phyloP scores from a whole-genome alignment of 768 basidiomycete species.

The Boletus huronensis region DNA sequence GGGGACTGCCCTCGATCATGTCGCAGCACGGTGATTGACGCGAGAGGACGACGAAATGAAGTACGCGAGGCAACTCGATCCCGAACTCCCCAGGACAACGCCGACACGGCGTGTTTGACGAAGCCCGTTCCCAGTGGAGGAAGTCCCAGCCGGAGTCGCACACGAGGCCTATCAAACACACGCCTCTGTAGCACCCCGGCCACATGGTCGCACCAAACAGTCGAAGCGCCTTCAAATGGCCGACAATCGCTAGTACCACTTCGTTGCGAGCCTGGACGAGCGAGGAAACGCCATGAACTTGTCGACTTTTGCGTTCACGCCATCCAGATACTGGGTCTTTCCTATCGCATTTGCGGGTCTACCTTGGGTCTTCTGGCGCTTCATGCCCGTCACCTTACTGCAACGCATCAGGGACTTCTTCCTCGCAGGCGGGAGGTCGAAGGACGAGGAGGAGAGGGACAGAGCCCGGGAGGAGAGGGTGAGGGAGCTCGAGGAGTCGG shows the following conservation, averaged over 20 bases:
- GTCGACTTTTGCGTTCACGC: conserved; percentile 25
- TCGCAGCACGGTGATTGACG: conserved; percentile 18
- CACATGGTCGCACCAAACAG: conserved; percentile 29
- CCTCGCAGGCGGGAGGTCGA: conserved; percentile 5
- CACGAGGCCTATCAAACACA: conserved; percentile 23
- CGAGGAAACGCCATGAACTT: conserved; percentile 26
- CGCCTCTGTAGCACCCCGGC: conserved; percentile 21
- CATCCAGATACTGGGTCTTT: conserved; percentile 27
- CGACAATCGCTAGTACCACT: conserved; percentile 12
- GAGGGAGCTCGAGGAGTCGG: conserved; percentile 17
- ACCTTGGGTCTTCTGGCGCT: conserved; percentile 21
- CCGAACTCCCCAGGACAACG: conserved; percentile 3
- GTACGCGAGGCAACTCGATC: conserved; percentile 13
- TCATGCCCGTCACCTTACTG: background rate
- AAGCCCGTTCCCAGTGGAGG: conserved; percentile 15
- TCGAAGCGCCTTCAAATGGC: conserved; percentile 25
- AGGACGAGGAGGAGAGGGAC: conserved; percentile 23
- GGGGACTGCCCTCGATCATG: background rate
- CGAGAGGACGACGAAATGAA: conserved; percentile 21
- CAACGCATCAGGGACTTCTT: background rate
- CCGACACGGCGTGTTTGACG: conserved; percentile 22
- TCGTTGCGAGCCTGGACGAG: conserved; percentile 20
- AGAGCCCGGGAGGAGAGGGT: conserved; percentile 9
- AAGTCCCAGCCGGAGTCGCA: too few species aligned
- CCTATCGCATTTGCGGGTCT: conserved; percentile 30